These are phyloP conservation scores for Cyclanthera cordifolia DNA, from an alignment of 306 rosid species.

Conservation along the genomic window DNA sequence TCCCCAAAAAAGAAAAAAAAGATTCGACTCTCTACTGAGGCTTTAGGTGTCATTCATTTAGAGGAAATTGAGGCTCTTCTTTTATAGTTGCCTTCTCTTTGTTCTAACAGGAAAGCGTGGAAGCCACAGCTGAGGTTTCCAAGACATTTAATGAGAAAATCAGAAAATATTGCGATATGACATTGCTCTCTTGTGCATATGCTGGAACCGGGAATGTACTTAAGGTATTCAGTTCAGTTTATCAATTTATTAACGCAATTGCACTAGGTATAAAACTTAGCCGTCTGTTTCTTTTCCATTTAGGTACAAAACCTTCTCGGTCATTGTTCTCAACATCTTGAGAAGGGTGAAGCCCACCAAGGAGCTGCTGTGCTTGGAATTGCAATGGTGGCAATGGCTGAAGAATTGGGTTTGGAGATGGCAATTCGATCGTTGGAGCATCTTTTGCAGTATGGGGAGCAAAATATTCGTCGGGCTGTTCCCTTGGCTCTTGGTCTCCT, in stretches of 20 bases:
- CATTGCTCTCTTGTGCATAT: conserved; percentile 87
- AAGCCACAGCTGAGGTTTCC: conserved; percentile 93
- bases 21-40: not conserved
- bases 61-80: not conserved
- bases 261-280: conserved; percentile 14
- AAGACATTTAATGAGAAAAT: conserved; percentile 92
- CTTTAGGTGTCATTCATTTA: too few relatives aligned
- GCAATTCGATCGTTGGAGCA: conserved; percentile 94
- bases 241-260: not conserved
- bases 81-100: not conserved
- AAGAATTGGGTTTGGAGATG: conserved; percentile 92
- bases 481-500: conserved; percentile 94
- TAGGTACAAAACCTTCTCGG: conserved; percentile 90
- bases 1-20: too few relatives aligned
- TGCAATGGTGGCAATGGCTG: conserved; percentile 99
- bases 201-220: conserved; percentile 99
- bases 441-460: conserved; percentile 97
- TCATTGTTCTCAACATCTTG: conserved; percentile 97
- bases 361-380: conserved; percentile 99
- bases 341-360: conserved; percentile 89
- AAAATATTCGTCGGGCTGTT: conserved; percentile 86
- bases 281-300: conserved; percentile 16
- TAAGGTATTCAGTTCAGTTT: conserved; percentile 33
- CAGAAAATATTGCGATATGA: conserved; percentile 88
- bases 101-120: conserved; percentile 68